Percentiles rank a stretch among this genome's conserved stretches.
These are phyloP conservation scores for Paramecium pentaurelia DNA, from an alignment of 73 alveolate genomes.

Conservation along the genomic window DNA sequence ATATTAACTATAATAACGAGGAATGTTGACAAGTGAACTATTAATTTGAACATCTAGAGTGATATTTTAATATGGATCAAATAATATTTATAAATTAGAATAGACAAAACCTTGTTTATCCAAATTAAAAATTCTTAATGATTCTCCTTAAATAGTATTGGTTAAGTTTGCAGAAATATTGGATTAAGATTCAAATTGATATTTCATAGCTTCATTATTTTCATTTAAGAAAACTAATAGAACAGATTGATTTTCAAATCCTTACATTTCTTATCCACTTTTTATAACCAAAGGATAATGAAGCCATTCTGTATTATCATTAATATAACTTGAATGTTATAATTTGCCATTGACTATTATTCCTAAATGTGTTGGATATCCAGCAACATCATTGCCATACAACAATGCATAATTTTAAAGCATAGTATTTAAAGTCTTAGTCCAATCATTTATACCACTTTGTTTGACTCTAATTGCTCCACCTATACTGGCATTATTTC, in stretches of 20 bases:
- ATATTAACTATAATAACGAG: not conserved
- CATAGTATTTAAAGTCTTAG: not conserved
- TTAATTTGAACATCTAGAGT: not conserved
- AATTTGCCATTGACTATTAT: not conserved
- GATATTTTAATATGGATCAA: constrained; percentile 35
- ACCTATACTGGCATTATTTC: constrained; percentile 56
- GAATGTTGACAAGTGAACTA: not conserved
- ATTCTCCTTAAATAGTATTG: constrained; percentile 36
- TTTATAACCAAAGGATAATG: constrained; percentile 17
- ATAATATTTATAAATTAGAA: constrained; percentile 13
- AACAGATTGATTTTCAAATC: constrained; percentile 17
- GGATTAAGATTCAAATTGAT: not conserved
- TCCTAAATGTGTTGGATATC: constrained; percentile 26
- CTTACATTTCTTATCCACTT: constrained; percentile 10
- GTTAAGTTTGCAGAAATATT: not conserved
- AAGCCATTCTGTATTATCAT: constrained; percentile 20
- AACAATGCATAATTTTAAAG: constrained; percentile 14
- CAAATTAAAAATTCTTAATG: not conserved
- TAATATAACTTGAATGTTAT: not conserved
- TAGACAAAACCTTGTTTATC: not conserved
- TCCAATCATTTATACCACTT: not conserved
- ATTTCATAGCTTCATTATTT: not conserved
- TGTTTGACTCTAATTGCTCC: constrained; percentile 53
- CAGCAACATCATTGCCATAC: constrained; percentile 50
- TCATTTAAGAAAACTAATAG: not conserved